A percentile compares a stretch with the other conserved stretches of the same genome.
Evolutionary conservation across 1,284 basidiomycete species (phyloP).

Genomic region (Sphaerobolus stellatus): DNA sequence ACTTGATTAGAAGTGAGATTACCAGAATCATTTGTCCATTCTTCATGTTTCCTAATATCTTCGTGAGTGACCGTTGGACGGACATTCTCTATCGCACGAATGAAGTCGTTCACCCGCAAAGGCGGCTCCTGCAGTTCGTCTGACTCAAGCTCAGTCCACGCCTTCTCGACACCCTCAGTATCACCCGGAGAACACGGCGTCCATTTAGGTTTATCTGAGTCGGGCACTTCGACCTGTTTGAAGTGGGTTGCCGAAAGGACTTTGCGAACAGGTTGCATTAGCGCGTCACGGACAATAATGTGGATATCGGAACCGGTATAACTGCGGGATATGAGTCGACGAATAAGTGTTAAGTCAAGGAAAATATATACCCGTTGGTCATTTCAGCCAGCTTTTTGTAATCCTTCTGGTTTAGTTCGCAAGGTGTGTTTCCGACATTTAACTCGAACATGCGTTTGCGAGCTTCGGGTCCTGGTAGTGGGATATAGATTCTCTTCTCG

Average conservation of each 20-base stretch:
- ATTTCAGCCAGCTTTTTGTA: constrained; percentile 80
- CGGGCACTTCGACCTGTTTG: constrained; percentile 54
- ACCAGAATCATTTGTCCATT: constrained; percentile 91
- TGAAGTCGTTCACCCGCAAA: constrained; percentile 78
- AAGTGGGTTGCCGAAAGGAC: constrained; percentile 96
- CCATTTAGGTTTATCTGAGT: constrained; percentile 52
- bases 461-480: constrained; percentile 93
- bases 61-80: constrained; percentile 87
- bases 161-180: constrained; percentile 81
- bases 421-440: constrained; percentile 92
- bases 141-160: constrained; percentile 91
- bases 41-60: constrained; percentile 89
- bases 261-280: constrained; percentile 99
- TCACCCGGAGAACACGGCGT: constrained; percentile 97
- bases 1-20: too few relatives aligned
- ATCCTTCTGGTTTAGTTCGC: constrained; percentile 77
- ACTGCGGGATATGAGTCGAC: constrained; percentile 31
- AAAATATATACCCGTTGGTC: constrained; percentile 73
- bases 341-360: neutral
- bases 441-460: constrained; percentile 95
- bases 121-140: constrained; percentile 89
- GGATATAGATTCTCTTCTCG: constrained; percentile 98
- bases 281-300: constrained; percentile 91
- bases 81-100: constrained; percentile 80
- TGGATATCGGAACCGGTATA: constrained; percentile 97